Evolutionary conservation across 73 alveolate genomes (phyloP).

Genomic region (Tetrahymena elliotti): DNA sequence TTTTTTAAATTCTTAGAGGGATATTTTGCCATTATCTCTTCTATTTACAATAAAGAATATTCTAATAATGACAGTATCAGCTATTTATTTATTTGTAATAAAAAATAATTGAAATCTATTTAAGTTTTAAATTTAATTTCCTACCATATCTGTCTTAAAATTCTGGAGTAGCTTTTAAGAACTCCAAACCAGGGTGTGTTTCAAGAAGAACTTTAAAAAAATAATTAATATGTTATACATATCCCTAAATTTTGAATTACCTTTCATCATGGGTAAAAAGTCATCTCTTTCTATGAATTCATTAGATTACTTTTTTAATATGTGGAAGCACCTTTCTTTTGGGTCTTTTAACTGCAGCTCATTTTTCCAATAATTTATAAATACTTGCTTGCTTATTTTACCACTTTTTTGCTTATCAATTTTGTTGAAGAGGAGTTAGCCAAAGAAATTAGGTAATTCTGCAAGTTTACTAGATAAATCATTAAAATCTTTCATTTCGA

Average conservation of each 20-base stretch:
- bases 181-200: conserved; percentile 97
- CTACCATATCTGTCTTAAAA: conserved; percentile 91
- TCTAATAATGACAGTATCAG: conserved; percentile 94
- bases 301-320: conserved; percentile 64
- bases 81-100: neutral
- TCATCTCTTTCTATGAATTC: conserved; percentile 76
- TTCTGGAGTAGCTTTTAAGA: conserved; percentile 95
- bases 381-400: conserved; percentile 63
- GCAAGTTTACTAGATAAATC: conserved; percentile 58
- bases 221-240: neutral
- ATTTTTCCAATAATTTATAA: conserved; percentile 69
- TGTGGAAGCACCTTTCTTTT: conserved; percentile 66
- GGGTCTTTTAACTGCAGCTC: conserved; percentile 67
- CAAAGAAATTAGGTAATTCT: conserved; percentile 76
- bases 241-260: neutral
- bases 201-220: conserved; percentile 67
- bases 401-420: conserved; percentile 65
- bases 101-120: neutral
- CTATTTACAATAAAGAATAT: conserved; percentile 78
- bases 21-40: conserved; percentile 88
- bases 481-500: conserved; percentile 3
- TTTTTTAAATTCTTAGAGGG: conserved; percentile 83
- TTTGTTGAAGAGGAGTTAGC: conserved; percentile 46
- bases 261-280: conserved; percentile 86
- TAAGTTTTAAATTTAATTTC: conserved; percentile 15